Percentiles rank a stretch among this genome's conserved stretches.
Conservation (phyloP, 192 early-diverging fungal species). For the Backusella tarrabulga region DNA sequence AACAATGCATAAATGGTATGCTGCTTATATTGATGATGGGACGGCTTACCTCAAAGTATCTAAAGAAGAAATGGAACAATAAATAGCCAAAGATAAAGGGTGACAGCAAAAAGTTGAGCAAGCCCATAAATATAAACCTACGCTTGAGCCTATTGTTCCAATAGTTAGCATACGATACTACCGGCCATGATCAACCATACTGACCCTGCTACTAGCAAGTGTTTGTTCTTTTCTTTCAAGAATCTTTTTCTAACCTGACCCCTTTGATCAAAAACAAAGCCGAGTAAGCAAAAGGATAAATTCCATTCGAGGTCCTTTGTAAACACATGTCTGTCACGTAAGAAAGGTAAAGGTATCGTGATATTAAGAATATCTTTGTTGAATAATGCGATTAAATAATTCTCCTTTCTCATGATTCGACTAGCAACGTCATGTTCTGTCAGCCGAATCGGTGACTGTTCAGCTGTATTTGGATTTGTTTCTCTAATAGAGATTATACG, state of each 20-base stretch:
- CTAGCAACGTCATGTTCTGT: conserved; percentile 80
- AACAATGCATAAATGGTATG: background rate
- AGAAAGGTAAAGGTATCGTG: conserved; percentile 62
- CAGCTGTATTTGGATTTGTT: conserved; percentile 55
- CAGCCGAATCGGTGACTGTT: conserved; percentile 53
- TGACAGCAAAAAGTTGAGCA: conserved; percentile 80
- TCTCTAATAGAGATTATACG: conserved; percentile 73
- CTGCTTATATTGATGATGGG: background rate
- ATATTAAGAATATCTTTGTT: conserved; percentile 90
- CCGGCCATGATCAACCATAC: conserved; percentile 2
- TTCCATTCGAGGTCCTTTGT: conserved; percentile 94
- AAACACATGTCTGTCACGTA: conserved; percentile 61
- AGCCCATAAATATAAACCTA: conserved; percentile 86
- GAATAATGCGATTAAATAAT: conserved; percentile 95
- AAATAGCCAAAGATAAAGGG: conserved; percentile 86
- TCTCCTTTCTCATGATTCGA: conserved; percentile 96
- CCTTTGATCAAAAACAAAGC: conserved; percentile 85
- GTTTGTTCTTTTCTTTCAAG: conserved; percentile 67
- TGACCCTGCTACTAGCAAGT: conserved; percentile 67
- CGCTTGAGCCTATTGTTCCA: conserved; percentile 48
- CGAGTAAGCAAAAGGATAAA: conserved; percentile 80
- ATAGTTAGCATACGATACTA: conserved; percentile 19
- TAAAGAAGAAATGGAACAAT: conserved; percentile 85
- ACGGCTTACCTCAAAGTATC: conserved; percentile 85
- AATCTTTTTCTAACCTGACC: conserved; percentile 83